Evolutionary conservation across 192 early-diverging fungal genomes (phyloP).

Genomic region (Pilaira anomala): DNA sequence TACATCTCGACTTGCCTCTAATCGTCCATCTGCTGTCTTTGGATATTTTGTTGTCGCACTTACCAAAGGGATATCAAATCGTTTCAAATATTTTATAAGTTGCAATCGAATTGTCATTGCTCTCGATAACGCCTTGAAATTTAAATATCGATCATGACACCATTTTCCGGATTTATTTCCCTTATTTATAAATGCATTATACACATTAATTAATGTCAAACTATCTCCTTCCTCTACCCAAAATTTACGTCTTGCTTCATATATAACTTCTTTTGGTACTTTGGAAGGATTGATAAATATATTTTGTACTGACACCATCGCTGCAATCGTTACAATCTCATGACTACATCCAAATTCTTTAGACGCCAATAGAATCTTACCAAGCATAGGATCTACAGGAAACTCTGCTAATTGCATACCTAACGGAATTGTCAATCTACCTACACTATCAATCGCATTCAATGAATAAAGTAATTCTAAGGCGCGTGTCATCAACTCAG

Average conservation of each 20-base stretch:
- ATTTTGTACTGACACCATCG: constrained; percentile 74
- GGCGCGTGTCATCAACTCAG: constrained; percentile 64
- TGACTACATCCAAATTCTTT: constrained; percentile 61
- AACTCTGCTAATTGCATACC: constrained; percentile 71
- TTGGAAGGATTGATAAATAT: constrained; percentile 45
- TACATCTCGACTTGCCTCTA: constrained; percentile 46
- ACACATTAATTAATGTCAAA: constrained; percentile 70
- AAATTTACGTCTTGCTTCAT: constrained; percentile 65
- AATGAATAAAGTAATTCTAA: constrained; percentile 74
- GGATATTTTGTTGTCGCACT: constrained; percentile 39
- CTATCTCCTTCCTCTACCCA: constrained; percentile 75
- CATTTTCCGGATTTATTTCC: constrained; percentile 62
- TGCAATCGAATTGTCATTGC: constrained; percentile 88
- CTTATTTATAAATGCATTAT: constrained; percentile 60
- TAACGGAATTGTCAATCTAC: constrained; percentile 66
- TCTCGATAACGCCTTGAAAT: constrained; percentile 75
- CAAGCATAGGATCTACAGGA: constrained; percentile 70
- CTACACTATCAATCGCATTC: constrained; percentile 67
- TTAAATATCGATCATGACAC: constrained; percentile 82
- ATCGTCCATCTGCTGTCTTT: constrained; percentile 31
- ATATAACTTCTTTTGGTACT: constrained; percentile 35
- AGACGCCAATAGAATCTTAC: constrained; percentile 64
- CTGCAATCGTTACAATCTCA: constrained; percentile 76
- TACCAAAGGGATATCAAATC: constrained; percentile 29
- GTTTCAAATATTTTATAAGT: constrained; percentile 67